Base-by-base conservation (phyloP, 495 filamentous ascomycete species). In the Aspergillus leporis region DNA sequence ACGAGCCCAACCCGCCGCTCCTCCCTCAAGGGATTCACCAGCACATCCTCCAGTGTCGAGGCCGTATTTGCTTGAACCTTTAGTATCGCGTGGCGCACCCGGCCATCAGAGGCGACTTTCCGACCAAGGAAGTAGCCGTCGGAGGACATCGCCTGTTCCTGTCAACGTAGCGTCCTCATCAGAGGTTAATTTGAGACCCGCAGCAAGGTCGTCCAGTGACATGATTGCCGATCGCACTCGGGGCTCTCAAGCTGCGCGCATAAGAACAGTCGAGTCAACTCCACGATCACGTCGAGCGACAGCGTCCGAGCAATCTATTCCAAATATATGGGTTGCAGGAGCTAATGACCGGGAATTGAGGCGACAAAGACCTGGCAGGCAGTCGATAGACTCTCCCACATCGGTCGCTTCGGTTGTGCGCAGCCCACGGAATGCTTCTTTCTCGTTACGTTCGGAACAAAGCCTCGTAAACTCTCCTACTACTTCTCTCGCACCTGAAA, bases 41-140 rank as follows among this genome's bases (percentile, higher is more conserved):
- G 68, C 77, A 38, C 70, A 78, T 46, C 83, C 83, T 8, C 82
- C 85, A 4, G 67, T 83, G 5, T 85, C 83, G 3, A 71, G 83
- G 48, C 83, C 83, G 12, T 80, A 81, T 65, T 66, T 86, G 28
- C 74, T 87, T 41, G 78, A 82, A 55, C 76, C 78, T 13, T 55
- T 65, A 1, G 60, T 63, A 22, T 65, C 77, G 22, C 74, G 71
- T 19, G 67, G 59, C 8, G 31, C 65, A 2, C 55, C 58, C n/a
- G 60, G 63, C 6, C 82, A 80, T 54, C 78, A 75, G 36, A 73
- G 76, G 51, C 75, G 80, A 50, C 75, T 82, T 18, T 84, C 83
- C 1, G 86, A 85, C 55, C 83, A 77, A 40, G 68, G 56, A 12
- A 65, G 48, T 55, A 54, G 55, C 19, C 73, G 67, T 12, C 68